A percentile compares a stretch with the other conserved stretches of the same genome.
Evolutionary conservation across 2,329 filamentous ascomycete species (phyloP).

Genomic region (Onygena corvina): DNA sequence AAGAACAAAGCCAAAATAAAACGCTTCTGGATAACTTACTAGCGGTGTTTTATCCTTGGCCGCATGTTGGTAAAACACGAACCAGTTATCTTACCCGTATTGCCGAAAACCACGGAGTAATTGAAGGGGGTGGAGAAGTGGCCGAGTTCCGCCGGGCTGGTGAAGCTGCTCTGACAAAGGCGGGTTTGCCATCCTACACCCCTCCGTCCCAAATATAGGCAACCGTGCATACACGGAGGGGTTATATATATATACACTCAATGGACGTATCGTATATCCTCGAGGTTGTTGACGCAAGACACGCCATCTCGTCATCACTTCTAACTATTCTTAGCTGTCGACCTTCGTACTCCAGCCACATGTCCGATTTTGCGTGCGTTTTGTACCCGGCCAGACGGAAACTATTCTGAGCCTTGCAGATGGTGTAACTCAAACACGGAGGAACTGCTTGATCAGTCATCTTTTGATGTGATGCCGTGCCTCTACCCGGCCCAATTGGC

Average conservation of each 20-base stretch:
- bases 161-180: too few species aligned
- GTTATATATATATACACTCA: too few species aligned
- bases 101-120: conserved; percentile 2
- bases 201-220: not conserved
- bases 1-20: not conserved
- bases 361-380: not conserved
- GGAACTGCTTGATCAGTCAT: conserved; percentile 2
- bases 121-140: not conserved
- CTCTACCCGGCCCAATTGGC: not conserved
- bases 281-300: not conserved
- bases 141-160: too few species aligned
- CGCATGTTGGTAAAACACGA: not conserved
- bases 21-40: not conserved
- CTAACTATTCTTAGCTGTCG: too few species aligned
- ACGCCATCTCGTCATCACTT: not conserved
- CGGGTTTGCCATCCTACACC: not conserved
- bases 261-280: too few species aligned
- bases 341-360: not conserved
- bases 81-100: not conserved
- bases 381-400: conserved; percentile 1
- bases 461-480: not conserved
- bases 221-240: not conserved
- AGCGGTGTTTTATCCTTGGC: not conserved
- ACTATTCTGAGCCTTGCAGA: conserved; percentile 3
- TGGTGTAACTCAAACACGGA: conserved; percentile 1